A percentile compares a stretch with the other conserved stretches of the same genome.
These are phyloP conservation scores for Rosa chinensis DNA, from an alignment of 306 rosid species.

Conservation along the genomic window DNA sequence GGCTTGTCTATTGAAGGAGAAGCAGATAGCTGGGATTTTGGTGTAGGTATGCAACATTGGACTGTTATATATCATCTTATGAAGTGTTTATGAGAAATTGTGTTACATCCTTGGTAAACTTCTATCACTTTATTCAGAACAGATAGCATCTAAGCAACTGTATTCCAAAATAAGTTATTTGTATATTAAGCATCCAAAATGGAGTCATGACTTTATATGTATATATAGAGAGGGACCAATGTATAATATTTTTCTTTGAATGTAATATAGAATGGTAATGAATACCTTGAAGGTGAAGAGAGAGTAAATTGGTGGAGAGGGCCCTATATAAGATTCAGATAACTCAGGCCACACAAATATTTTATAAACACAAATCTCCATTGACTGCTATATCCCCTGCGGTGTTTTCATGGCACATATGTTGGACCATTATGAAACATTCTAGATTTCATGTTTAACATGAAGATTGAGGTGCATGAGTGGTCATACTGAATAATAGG, in stretches of 20 bases:
- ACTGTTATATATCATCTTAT: conserved; percentile 12
- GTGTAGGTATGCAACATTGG: conserved; percentile 60
- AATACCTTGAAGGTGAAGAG: too few relatives aligned
- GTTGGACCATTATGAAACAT: not conserved
- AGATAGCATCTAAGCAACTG: not conserved
- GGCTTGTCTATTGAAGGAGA: conserved; percentile 97
- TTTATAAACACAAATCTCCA: not conserved
- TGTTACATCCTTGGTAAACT: not conserved
- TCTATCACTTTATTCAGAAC: not conserved
- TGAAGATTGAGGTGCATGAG: not conserved
- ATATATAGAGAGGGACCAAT: too few relatives aligned
- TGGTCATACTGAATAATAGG: not conserved
- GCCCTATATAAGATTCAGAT: too few relatives aligned
- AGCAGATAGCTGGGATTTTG: conserved; percentile 94
- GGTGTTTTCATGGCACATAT: not conserved
- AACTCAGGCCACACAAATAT: not conserved
- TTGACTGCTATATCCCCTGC: not conserved
- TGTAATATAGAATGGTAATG: too few relatives aligned
- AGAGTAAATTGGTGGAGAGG: too few relatives aligned
- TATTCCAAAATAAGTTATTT: not conserved
- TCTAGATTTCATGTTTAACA: not conserved
- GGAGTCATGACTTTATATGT: not conserved
- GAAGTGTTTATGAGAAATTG: not conserved
- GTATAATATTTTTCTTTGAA: too few relatives aligned
- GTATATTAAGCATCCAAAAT: not conserved